Percentiles rank a stretch among this genome's conserved stretches.
These are phyloP conservation scores for Trypanosoma caninum DNA, from an alignment of 208 protist species.

Conservation along the genomic window DNA sequence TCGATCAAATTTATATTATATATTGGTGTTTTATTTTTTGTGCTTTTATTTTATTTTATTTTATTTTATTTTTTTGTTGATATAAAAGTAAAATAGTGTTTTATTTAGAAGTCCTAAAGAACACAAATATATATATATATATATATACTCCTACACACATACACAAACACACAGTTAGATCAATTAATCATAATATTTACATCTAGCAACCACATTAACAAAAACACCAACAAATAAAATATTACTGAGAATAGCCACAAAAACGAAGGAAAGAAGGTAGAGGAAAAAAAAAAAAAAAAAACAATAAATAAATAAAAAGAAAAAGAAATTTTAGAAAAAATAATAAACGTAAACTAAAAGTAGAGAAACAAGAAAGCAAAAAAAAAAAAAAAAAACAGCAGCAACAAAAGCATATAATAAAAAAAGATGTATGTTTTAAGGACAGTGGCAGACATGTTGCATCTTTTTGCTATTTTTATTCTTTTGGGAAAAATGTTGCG, in stretches of 20 bases:
- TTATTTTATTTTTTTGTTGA: too few relatives aligned
- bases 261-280: not conserved
- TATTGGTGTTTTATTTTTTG: too few relatives aligned
- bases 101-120: too few relatives aligned
- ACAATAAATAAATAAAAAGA: not conserved
- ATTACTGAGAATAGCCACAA: not conserved
- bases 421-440: slow-evolving; percentile 87
- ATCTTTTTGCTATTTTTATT: slow-evolving; percentile 90
- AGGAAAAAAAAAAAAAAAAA: slow-evolving; percentile 7
- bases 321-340: not conserved
- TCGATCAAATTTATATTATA: too few relatives aligned
- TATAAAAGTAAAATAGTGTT: too few relatives aligned
- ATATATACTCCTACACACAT: too few relatives aligned
- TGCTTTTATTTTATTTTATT: too few relatives aligned
- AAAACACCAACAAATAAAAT: not conserved
- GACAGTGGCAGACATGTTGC: slow-evolving; percentile 89
- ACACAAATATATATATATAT: not conserved
- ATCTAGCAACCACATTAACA: not conserved
- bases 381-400: not conserved
- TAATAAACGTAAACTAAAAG: not conserved
- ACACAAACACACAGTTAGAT: not conserved
- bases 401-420: not conserved
- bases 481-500: slow-evolving; percentile 93
- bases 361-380: not conserved
- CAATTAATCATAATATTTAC: not conserved